A percentile compares a stretch with the other conserved stretches of the same genome.
Evolutionary conservation across 2,329 filamentous ascomycete genomes (phyloP).

Genomic region (Anisogramma anomala): DNA sequence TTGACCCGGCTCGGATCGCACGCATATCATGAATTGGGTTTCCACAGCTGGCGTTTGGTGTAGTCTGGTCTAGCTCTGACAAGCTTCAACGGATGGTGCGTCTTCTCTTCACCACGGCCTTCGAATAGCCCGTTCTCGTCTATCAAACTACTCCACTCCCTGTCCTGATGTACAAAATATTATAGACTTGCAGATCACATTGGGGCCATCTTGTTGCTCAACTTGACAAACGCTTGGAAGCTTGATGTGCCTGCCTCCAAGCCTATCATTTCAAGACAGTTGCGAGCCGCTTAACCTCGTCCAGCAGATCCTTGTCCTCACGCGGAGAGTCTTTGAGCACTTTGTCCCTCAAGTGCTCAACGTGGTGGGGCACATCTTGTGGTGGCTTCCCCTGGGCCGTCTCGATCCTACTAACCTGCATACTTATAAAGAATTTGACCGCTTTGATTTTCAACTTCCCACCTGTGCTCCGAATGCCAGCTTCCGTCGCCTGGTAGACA

Average conservation of each 20-base stretch:
- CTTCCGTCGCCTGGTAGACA: slow-evolving; percentile 48
- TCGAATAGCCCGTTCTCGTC: not conserved
- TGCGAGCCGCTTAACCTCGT: slow-evolving; percentile 38
- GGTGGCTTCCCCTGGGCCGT: slow-evolving; percentile 46
- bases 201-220: too few species aligned
- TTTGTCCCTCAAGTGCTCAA: slow-evolving; percentile 46
- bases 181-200: not conserved
- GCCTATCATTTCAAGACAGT: slow-evolving; percentile 6
- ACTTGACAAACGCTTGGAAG: too few species aligned
- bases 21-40: slow-evolving; percentile 1
- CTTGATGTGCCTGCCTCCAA: too few species aligned
- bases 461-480: slow-evolving; percentile 41
- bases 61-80: too few species aligned
- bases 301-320: slow-evolving; percentile 36
- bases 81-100: slow-evolving; percentile 3
- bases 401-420: slow-evolving; percentile 47
- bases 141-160: slow-evolving; percentile 6
- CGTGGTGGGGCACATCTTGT: slow-evolving; percentile 37
- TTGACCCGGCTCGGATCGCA: not conserved
- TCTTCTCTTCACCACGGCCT: slow-evolving; percentile 1
- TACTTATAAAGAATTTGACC: slow-evolving; percentile 51
- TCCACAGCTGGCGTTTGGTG: slow-evolving; percentile 10
- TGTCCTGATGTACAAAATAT: slow-evolving; percentile 4
- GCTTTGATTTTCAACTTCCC: slow-evolving; percentile 46
- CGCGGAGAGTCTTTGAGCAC: slow-evolving; percentile 42